Evolutionary conservation across 495 filamentous ascomycete species (phyloP).

Genomic region (Annulohypoxylon bovei): DNA sequence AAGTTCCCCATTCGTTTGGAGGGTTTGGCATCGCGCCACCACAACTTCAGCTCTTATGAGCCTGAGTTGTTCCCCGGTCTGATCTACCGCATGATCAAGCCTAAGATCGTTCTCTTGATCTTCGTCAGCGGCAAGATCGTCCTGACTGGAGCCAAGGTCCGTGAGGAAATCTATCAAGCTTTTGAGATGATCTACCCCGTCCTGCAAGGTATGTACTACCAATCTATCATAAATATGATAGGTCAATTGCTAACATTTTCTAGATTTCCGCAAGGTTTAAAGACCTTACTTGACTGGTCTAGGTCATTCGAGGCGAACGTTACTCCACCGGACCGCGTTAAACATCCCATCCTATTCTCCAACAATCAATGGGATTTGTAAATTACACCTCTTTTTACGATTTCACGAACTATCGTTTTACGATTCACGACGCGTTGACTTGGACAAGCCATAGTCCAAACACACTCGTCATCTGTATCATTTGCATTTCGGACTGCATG

Average conservation of each 20-base stretch:
- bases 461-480: slow-evolving; percentile 48
- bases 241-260: slow-evolving; percentile 3
- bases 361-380: slow-evolving; percentile 58
- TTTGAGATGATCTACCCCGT: slow-evolving; percentile 99
- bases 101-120: slow-evolving; percentile 98
- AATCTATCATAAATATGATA: not conserved
- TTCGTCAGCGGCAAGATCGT: slow-evolving; percentile 99
- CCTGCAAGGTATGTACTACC: slow-evolving; percentile 74
- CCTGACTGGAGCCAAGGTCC: slow-evolving; percentile 95
- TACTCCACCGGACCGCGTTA: slow-evolving; percentile 41
- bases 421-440: slow-evolving; percentile 13
- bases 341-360: slow-evolving; percentile 41
- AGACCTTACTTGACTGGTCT: not conserved
- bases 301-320: slow-evolving; percentile 1
- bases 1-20: slow-evolving; percentile 99
- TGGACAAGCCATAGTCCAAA: slow-evolving; percentile 17
- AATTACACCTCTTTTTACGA: slow-evolving; percentile 56
- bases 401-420: slow-evolving; percentile 59
- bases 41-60: slow-evolving; percentile 99
- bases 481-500: slow-evolving; percentile 58
- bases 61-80: slow-evolving; percentile 98
- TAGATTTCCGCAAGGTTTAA: slow-evolving; percentile 64
- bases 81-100: slow-evolving; percentile 99
- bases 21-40: slow-evolving; percentile 93
- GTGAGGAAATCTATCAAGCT: slow-evolving; percentile 98